phyloP scores from a whole-genome alignment of 176 grass and related monocot genomes.

The Avena eriantha region DNA sequence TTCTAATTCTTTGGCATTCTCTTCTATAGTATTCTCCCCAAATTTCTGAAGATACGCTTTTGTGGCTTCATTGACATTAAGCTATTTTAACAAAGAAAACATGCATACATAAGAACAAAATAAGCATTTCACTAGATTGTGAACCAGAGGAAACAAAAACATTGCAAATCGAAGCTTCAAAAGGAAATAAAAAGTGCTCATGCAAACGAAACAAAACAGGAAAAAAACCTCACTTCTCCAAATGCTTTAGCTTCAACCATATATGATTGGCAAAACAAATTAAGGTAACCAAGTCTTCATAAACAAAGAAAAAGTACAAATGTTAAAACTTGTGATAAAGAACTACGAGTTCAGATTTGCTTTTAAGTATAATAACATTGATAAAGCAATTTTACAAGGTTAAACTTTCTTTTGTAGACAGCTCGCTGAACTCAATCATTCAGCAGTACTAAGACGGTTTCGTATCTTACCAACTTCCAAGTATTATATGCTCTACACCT shows the following conservation, averaged over 20 bases:
- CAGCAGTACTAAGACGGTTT: constrained; percentile 1
- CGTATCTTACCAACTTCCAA: background rate
- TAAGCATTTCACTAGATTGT: constrained; percentile 16
- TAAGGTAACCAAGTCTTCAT: background rate
- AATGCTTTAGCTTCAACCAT: background rate
- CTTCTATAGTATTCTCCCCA: background rate
- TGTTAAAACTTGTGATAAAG: background rate
- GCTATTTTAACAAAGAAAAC: constrained; percentile 1
- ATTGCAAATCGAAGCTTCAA: background rate
- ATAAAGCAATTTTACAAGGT: constrained; percentile 14
- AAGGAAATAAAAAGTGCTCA: background rate
- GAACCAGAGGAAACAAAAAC: background rate
- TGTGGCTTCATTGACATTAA: constrained; percentile 23
- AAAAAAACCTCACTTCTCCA: background rate
- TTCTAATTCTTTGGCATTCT: constrained; percentile 20
- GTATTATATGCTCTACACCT: background rate
- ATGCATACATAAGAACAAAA: constrained; percentile 5
- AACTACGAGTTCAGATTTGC: background rate
- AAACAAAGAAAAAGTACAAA: background rate
- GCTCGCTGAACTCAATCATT: background rate
- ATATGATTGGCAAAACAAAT: background rate
- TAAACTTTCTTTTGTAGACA: constrained; percentile 19
- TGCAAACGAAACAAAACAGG: background rate
- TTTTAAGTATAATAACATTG: constrained; percentile 10
- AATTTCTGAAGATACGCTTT: background rate